Conservation (phyloP, 441 rosid genomes). For the Manihot esculenta region DNA sequence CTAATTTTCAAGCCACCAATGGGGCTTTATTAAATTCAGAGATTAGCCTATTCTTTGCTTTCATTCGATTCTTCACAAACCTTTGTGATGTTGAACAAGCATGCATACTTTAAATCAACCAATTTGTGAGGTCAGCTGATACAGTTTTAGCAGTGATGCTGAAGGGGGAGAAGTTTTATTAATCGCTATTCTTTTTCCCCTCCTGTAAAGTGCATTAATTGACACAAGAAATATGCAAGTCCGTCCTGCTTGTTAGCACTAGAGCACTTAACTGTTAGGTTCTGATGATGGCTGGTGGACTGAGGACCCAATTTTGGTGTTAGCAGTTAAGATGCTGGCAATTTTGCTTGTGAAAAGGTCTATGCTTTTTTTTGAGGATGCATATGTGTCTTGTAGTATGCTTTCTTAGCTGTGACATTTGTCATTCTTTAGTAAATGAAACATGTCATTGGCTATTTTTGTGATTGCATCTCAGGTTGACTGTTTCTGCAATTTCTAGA, state of each 20-base stretch:
- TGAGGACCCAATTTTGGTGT: conserved; percentile 9
- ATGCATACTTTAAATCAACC: conserved; percentile 6
- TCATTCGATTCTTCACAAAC: conserved; percentile 14
- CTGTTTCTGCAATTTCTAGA: conserved; percentile 9
- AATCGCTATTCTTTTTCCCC: background rate
- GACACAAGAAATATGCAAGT: conserved; percentile 18
- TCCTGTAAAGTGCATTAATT: conserved; percentile 1
- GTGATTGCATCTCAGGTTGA: background rate
- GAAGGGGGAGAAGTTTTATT: background rate
- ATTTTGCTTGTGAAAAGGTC: conserved; percentile 12
- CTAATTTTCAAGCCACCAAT: conserved; percentile 16
- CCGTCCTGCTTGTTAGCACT: background rate
- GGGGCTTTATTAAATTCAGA: conserved; percentile 12
- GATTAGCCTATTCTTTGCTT: conserved; percentile 11
- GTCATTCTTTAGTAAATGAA: background rate
- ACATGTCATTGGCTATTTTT: background rate
- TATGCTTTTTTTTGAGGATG: conserved; percentile 10
- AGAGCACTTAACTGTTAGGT: conserved; percentile 14
- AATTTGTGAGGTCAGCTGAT: conserved; percentile 8
- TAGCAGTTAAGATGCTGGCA: conserved; percentile 8
- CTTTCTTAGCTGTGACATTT: background rate
- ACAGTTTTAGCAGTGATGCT: conserved; percentile 1
- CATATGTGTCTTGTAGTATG: conserved; percentile 7
- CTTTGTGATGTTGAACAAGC: conserved; percentile 3
- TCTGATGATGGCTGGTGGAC: conserved; percentile 16